Evolutionary conservation across 345 rosid genomes (phyloP).

Genomic region (Carallia pectinifolia): DNA sequence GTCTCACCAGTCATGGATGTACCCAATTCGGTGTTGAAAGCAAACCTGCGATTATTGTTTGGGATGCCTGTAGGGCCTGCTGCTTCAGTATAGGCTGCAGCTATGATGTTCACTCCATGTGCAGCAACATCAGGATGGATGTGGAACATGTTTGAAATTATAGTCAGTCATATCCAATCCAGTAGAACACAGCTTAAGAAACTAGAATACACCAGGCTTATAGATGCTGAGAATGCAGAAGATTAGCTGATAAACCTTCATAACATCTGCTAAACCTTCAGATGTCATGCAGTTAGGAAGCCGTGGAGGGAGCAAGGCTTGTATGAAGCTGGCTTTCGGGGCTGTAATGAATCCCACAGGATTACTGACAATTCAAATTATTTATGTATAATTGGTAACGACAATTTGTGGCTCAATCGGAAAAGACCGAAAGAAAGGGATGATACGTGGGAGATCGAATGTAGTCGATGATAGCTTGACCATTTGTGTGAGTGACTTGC

Average conservation of each 20-base stretch:
- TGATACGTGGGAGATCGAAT: slow-evolving; percentile 35
- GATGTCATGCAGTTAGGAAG: slow-evolving; percentile 4
- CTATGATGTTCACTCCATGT: slow-evolving; percentile 71
- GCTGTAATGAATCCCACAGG: slow-evolving; percentile 6
- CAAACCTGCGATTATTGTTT: slow-evolving; percentile 37
- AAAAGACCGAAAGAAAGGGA: background rate
- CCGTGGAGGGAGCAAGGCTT: slow-evolving; percentile 22
- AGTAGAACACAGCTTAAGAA: too few relatives aligned
- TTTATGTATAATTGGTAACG: background rate
- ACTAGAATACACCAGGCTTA: too few relatives aligned
- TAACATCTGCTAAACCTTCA: background rate
- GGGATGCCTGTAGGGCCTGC: slow-evolving; percentile 30
- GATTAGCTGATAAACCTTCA: background rate
- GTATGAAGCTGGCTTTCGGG: background rate
- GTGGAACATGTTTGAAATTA: background rate
- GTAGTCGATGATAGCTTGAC: slow-evolving; percentile 42
- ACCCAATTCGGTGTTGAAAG: slow-evolving; percentile 50
- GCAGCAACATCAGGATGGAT: slow-evolving; percentile 48
- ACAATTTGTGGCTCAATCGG: background rate
- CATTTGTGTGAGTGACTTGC: slow-evolving; percentile 51
- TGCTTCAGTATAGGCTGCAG: slow-evolving; percentile 41
- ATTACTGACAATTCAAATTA: background rate
- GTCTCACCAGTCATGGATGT: slow-evolving; percentile 51
- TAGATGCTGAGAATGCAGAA: too few relatives aligned
- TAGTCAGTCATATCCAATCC: background rate